phyloP scores from a whole-genome alignment of 805 yeast genomes.

The Ogataea pignaliae region DNA sequence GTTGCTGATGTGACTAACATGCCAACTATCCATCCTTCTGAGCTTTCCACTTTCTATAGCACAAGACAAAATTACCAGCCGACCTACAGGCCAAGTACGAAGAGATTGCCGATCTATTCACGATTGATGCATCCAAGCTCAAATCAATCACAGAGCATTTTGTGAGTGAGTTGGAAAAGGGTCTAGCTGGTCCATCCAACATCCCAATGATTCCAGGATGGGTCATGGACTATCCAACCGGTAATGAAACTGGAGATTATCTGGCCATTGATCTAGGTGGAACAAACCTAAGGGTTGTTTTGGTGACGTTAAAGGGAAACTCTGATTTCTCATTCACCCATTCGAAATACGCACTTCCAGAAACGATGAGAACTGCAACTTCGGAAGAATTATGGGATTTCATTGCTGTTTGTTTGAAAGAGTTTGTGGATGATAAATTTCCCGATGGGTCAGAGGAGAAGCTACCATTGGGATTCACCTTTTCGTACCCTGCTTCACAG shows the following conservation, averaged over 20 bases:
- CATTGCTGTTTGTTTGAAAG: constrained; percentile 75
- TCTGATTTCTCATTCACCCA: constrained; percentile 82
- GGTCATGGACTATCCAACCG: constrained; percentile 93
- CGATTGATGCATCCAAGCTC: constrained; percentile 57
- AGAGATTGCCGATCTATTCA: constrained; percentile 55
- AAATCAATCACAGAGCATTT: constrained; percentile 70
- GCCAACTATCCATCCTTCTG: not conserved
- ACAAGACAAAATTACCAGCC: constrained; percentile 5
- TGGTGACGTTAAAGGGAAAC: constrained; percentile 79
- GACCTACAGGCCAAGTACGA: constrained; percentile 29
- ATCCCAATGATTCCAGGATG: constrained; percentile 97
- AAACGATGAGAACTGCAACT: constrained; percentile 69
- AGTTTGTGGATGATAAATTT: constrained; percentile 58
- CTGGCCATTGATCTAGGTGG: constrained; percentile 97
- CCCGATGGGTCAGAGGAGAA: constrained; percentile 57
- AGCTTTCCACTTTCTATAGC: constrained; percentile 1
- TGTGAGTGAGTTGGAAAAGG: constrained; percentile 73
- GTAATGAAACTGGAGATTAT: constrained; percentile 83
- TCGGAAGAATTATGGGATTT: constrained; percentile 78
- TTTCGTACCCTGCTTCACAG: constrained; percentile 88
- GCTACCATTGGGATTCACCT: constrained; percentile 89
- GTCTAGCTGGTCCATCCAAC: constrained; percentile 67
- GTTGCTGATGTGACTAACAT: not conserved
- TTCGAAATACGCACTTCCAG: constrained; percentile 80
- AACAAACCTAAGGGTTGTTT: constrained; percentile 89